Evolutionary conservation across 345 rosid species (phyloP).

Genomic region (Orychophragmus violaceus): DNA sequence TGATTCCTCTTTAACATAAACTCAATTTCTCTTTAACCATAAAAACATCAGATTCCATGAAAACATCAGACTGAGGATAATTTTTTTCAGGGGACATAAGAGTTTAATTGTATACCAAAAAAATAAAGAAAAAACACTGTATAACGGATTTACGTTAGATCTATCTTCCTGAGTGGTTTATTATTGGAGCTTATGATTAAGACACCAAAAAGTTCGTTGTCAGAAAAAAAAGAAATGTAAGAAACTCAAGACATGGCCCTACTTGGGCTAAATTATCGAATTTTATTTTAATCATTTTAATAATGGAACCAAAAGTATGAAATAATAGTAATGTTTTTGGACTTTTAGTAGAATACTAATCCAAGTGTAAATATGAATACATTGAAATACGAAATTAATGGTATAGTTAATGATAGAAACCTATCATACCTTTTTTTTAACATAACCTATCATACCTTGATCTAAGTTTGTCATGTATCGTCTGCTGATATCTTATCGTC

Average conservation of each 20-base stretch:
- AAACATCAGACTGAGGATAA: not conserved
- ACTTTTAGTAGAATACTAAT: not conserved
- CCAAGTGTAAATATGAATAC: conserved; percentile 3
- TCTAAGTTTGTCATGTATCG: not conserved
- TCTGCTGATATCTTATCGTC: not conserved
- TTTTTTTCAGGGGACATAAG: not conserved
- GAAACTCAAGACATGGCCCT: conserved; percentile 13
- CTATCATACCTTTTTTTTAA: too few relatives aligned
- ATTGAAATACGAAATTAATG: not conserved
- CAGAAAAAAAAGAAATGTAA: conserved; percentile 16
- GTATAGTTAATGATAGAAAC: not conserved
- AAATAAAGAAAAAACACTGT: not conserved
- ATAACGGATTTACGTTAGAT: conserved; percentile 26
- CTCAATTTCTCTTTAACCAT: not conserved
- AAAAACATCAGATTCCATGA: too few relatives aligned
- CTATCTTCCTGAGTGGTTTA: conserved; percentile 27
- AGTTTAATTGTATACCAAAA: not conserved
- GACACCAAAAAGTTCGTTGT: conserved; percentile 23
- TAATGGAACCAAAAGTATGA: conserved; percentile 18
- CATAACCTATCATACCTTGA: not conserved
- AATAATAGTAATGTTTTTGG: not conserved
- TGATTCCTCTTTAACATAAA: too few relatives aligned
- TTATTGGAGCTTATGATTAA: conserved; percentile 28
- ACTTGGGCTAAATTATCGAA: not conserved
- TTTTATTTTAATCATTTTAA: not conserved